phyloP scores from a whole-genome alignment of 441 rosid species.

The Eutrema salsugineum region DNA sequence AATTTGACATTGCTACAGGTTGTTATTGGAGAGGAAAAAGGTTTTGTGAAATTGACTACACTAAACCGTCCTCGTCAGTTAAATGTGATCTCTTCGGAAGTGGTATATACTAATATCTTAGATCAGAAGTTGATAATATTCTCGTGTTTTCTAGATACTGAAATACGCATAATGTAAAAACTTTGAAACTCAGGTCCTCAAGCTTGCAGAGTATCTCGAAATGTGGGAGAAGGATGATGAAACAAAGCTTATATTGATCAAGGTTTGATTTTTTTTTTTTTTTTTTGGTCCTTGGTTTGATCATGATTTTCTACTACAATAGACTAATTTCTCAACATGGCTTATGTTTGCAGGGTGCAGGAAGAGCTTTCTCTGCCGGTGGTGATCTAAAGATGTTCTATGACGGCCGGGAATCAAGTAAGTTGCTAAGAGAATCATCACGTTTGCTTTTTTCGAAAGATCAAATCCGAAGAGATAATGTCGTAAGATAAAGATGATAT shows the following conservation, averaged over 20 bases:
- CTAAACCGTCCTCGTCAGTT: conserved; percentile 85
- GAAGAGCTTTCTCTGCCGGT: conserved; percentile 94
- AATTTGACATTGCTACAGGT: conserved; percentile 45
- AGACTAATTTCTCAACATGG: neutral
- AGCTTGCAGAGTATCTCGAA: conserved; percentile 69
- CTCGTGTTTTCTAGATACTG: neutral
- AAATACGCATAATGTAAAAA: neutral
- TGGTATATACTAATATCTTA: conserved; percentile 47
- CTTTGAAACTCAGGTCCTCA: conserved; percentile 48
- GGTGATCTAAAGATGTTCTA: conserved; percentile 90
- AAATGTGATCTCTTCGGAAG: conserved; percentile 78
- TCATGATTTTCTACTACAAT: neutral
- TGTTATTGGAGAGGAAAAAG: conserved; percentile 66
- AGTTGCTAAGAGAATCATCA: conserved; percentile 8
- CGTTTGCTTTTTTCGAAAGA: neutral
- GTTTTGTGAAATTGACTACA: conserved; percentile 51
- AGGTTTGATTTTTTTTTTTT: conserved; percentile 39
- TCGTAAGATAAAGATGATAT: neutral
- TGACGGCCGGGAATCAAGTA: conserved; percentile 76
- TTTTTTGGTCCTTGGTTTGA: neutral
- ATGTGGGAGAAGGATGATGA: conserved; percentile 73
- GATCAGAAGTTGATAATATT: neutral
- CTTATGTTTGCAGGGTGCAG: conserved; percentile 61
- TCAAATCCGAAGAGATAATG: neutral
- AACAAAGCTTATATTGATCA: conserved; percentile 60